Conservation (phyloP, 83 land plant genomes). For the Picea abies region DNA sequence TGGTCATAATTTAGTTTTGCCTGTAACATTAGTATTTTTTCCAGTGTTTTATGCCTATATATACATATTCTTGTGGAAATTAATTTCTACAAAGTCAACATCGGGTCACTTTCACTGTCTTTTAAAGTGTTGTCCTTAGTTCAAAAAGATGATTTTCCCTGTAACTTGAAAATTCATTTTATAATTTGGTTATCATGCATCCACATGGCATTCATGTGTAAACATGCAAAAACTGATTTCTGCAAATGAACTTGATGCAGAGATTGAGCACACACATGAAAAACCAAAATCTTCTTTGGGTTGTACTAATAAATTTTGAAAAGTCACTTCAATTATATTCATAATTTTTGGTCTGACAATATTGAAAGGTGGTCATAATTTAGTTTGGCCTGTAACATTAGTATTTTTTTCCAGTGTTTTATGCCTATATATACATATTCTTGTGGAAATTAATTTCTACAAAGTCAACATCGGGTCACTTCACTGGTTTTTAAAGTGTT, state of each 20-base stretch:
- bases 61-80: not conserved
- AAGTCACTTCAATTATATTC: not conserved
- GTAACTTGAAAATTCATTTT: not conserved
- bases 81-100: not conserved
- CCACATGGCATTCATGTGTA: not conserved
- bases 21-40: not conserved
- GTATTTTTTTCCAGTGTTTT: not conserved
- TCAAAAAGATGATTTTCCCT: not conserved
- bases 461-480: not conserved
- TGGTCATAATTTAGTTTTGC: not conserved
- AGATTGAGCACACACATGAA: conserved; percentile 27
- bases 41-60: not conserved
- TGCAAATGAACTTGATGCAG: conserved; percentile 14
- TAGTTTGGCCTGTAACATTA: not conserved
- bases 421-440: not conserved
- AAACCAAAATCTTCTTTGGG: conserved; percentile 33
- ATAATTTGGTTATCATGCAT: not conserved
- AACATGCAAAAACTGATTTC: not conserved
- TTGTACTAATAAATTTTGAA: not conserved
- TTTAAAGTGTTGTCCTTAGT: not conserved
- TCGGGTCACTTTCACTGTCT: not conserved
- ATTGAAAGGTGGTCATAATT: not conserved
- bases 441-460: not conserved
- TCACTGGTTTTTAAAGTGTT: not conserved
- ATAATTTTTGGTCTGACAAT: not conserved